Evolutionary conservation across 2,329 filamentous ascomycete genomes (phyloP).

Genomic region (Cylindrodendrum hubeiense): DNA sequence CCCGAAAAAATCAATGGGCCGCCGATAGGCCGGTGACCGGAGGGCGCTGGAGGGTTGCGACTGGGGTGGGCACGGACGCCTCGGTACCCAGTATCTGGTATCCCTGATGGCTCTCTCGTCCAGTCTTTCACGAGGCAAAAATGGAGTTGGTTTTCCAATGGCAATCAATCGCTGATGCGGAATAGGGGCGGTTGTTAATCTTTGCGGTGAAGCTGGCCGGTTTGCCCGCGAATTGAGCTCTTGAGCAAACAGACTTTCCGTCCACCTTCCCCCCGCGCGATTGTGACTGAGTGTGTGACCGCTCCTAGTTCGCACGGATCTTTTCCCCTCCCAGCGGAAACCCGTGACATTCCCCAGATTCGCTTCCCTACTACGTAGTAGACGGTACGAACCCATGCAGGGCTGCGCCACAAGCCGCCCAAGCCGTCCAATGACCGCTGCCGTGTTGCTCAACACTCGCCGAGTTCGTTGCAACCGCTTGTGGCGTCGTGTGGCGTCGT

Average conservation of each 20-base stretch:
- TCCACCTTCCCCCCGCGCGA: background rate
- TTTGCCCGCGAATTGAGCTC: background rate
- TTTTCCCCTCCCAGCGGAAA: background rate
- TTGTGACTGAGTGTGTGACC: constrained; percentile 2
- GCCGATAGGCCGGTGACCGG: constrained; percentile 44
- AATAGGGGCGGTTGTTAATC: background rate
- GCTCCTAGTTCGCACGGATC: constrained; percentile 19
- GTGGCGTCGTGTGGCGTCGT: constrained; percentile 12
- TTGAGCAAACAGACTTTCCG: background rate
- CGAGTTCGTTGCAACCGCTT: background rate
- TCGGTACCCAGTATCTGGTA: constrained; percentile 28
- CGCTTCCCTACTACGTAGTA: background rate
- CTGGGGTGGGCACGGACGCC: constrained; percentile 38
- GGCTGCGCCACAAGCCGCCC: constrained; percentile 27
- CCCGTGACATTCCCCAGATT: constrained; percentile 36
- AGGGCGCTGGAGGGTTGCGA: constrained; percentile 30
- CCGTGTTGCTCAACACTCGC: constrained; percentile 18
- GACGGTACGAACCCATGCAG: constrained; percentile 31
- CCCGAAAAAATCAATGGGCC: constrained; percentile 44
- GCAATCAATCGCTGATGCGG: background rate
- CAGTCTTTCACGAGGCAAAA: background rate
- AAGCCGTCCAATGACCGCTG: constrained; percentile 30
- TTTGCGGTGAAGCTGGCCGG: background rate
- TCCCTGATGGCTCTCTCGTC: background rate
- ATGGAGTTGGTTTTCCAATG: background rate